Evolutionary conservation across 495 filamentous ascomycete species (phyloP), one percentile per base, ranked within the genome.

Genomic region (Aspergillus nidulans): DNA sequence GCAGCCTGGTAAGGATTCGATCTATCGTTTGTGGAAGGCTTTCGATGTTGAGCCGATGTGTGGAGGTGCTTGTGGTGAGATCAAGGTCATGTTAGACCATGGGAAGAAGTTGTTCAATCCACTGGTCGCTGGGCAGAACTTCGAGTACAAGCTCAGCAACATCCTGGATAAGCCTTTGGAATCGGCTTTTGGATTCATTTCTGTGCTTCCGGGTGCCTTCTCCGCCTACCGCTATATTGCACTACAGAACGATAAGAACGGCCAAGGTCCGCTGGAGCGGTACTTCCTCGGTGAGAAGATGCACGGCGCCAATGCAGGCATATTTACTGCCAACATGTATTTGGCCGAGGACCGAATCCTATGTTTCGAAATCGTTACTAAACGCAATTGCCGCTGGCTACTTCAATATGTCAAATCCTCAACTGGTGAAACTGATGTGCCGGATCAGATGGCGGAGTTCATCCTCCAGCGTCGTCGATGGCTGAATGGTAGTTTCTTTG

Each of bases 71-170:
- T 97, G 95, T 70, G 95, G 95, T 72, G 95, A 99, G 71, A 99
- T 99, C 74, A 97, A 97, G 74, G 94, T 95, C 55, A 96, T 97
- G 92, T 77, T 97, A 74, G 89, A 85, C n/a, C 86, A 86, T 52
- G 90, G 90, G 56, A 95, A 87, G 73, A 90, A 95, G 62, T 77
- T 98, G 48, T 59, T 97, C 58, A 99, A 97, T 59, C 95, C 95
- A 0, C 79, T 99, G 16, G 89, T 99, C 10, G 95, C 95, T 3
- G 90, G 91, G 4, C 95, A 99, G 70, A 99, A 99, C 63, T 99
- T 99, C 64, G 95, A 99, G 77, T 99, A 99, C 77, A 99, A 99
- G 78, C 95, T 99, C 82, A 95, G 90, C 71, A 99, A 99, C 69
- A 99, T 99, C 64, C 82, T 99, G 19, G 95, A 99, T 67, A 99